These are phyloP conservation scores for Rhodotorula diobovata DNA, from an alignment of 768 basidiomycete genomes.

Conservation along the genomic window DNA sequence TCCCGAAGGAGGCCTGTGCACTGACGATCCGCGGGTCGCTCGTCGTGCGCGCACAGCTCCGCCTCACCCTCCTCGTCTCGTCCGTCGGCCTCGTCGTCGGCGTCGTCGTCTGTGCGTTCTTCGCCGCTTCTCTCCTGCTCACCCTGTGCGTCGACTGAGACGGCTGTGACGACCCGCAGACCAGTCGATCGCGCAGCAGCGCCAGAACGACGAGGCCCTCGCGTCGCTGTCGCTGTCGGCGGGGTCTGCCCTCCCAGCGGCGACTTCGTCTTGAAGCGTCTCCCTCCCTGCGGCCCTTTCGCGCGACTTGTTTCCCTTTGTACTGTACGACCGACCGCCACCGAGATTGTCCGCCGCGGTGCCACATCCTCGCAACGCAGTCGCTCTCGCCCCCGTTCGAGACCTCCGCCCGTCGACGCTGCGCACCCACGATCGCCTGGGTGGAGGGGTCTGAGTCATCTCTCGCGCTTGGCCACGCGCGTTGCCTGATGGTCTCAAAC, in stretches of 20 bases:
- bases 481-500: no score
- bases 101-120: constrained; percentile 3
- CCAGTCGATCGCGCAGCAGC: background rate
- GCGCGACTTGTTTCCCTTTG: no score
- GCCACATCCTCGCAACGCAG: no score
- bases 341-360: no score
- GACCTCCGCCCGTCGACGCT: no score
- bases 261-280: background rate
- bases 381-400: no score
- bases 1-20: fast-evolving
- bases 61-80: background rate
- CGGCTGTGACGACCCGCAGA: background rate
- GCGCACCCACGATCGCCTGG: no score
- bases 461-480: no score
- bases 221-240: background rate
- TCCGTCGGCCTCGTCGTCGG: constrained; percentile 10
- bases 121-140: background rate
- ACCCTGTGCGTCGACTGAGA: background rate
- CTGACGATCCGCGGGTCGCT: background rate
- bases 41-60: constrained; percentile 11
- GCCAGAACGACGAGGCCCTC: background rate
- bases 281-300: no score
- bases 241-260: background rate
- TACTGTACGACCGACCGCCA: no score
- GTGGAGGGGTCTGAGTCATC: no score